Evolutionary conservation across 2,329 filamentous ascomycete genomes (phyloP).

Genomic region (Phialophora verrucosa): DNA sequence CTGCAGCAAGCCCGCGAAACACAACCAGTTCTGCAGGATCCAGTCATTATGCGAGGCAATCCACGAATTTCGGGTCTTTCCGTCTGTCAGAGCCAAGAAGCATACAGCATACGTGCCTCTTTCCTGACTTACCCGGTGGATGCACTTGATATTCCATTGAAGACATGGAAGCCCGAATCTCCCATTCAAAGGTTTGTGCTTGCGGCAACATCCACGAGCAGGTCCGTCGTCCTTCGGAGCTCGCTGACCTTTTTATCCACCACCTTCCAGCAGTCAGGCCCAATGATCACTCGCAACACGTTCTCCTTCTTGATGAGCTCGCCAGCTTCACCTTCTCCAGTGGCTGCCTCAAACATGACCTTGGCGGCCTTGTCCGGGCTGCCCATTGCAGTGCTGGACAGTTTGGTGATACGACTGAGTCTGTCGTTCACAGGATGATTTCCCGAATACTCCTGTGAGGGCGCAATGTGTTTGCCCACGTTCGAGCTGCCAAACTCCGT

Average conservation of each 20-base stretch:
- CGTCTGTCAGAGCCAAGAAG: neutral
- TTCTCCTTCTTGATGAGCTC: slow-evolving; percentile 45
- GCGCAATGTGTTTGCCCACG: slow-evolving; percentile 19
- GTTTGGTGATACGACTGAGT: slow-evolving; percentile 17
- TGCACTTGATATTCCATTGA: neutral
- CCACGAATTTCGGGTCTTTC: neutral
- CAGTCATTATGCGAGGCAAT: neutral
- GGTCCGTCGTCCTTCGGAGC: slow-evolving; percentile 26
- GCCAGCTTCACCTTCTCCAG: slow-evolving; percentile 44
- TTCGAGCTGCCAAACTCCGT: slow-evolving; percentile 50
- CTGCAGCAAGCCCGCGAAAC: neutral
- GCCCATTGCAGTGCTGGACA: slow-evolving; percentile 33
- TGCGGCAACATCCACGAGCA: slow-evolving; percentile 27
- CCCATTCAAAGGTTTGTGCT: slow-evolving; percentile 28
- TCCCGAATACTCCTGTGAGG: slow-evolving; percentile 25
- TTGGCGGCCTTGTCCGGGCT: slow-evolving; percentile 47
- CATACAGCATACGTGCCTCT: neutral
- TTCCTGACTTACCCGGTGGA: no score
- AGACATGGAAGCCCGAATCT: neutral
- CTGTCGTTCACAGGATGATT: slow-evolving; percentile 27
- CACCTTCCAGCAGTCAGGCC: slow-evolving; percentile 45
- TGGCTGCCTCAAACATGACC: slow-evolving; percentile 49
- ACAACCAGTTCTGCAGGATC: neutral
- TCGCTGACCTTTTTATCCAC: slow-evolving; percentile 37
- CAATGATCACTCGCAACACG: slow-evolving; percentile 45